Conservation (phyloP, 345 rosid species). For the Ailanthus altissimus region DNA sequence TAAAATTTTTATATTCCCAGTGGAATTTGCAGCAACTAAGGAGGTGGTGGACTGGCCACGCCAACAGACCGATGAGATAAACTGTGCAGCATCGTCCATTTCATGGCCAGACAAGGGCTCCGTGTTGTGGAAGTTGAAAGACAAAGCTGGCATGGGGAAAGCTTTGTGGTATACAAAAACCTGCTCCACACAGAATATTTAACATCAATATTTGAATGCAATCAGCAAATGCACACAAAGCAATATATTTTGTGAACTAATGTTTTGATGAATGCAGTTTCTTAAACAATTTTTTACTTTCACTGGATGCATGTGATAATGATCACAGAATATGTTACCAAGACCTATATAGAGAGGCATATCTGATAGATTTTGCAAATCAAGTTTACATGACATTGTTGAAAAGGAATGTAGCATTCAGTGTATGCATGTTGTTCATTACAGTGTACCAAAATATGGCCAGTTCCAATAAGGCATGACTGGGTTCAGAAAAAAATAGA, state of each 20-base stretch:
- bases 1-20: constrained; percentile 83
- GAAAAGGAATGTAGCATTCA: background rate
- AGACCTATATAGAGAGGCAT: background rate
- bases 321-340: background rate
- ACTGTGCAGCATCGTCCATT: constrained; percentile 62
- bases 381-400: background rate
- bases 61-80: constrained; percentile 90
- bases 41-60: constrained; percentile 75
- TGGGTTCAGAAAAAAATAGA: background rate
- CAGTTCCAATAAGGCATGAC: background rate
- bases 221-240: background rate
- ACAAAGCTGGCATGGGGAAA: constrained; percentile 91
- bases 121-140: constrained; percentile 64
- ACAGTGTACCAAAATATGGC: background rate
- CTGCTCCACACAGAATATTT: constrained; percentile 35
- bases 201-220: constrained; percentile 1
- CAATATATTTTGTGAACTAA: background rate
- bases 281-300: background rate
- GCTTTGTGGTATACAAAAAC: constrained; percentile 94
- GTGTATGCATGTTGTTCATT: background rate
- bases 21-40: constrained; percentile 83
- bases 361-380: background rate
- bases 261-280: background rate
- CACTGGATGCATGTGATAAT: background rate
- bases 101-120: constrained; percentile 67